These are phyloP conservation scores for Neurospora sp. DNA, from an alignment of 495 filamentous ascomycete genomes.

Conservation along the genomic window DNA sequence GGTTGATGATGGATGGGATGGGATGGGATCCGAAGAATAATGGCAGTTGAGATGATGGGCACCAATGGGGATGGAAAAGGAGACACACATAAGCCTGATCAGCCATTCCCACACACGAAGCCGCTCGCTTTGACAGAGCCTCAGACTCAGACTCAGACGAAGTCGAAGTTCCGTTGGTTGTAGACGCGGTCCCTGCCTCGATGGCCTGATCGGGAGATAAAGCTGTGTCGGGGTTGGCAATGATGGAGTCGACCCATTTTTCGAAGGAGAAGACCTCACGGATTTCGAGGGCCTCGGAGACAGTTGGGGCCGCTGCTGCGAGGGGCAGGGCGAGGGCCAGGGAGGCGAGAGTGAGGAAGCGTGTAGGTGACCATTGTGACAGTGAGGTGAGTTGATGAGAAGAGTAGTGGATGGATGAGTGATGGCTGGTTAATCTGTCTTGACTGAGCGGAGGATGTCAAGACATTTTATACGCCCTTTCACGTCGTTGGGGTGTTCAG, in stretches of 20 bases:
- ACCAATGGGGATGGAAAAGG: too few relatives aligned
- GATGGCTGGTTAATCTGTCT: neutral
- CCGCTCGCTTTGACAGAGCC: neutral
- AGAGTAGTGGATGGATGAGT: neutral
- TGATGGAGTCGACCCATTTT: constrained; percentile 1
- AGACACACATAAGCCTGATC: neutral
- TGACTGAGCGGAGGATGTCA: neutral
- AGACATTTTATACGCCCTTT: neutral
- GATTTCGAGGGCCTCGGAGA: neutral
- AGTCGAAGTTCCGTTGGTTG: neutral
- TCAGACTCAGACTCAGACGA: neutral
- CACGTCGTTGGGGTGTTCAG: neutral
- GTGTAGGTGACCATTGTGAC: neutral
- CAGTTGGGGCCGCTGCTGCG: neutral
- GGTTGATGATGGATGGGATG: too few relatives aligned
- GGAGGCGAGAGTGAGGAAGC: neutral
- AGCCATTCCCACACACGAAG: neutral
- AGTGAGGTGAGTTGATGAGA: neutral
- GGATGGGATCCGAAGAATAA: too few relatives aligned
- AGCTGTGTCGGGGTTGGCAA: constrained; percentile 1
- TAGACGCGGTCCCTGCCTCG: neutral
- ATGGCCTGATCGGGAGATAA: neutral
- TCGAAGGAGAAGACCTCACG: constrained; percentile 1
- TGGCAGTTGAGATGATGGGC: too few relatives aligned
- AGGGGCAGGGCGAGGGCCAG: neutral